phyloP scores from a whole-genome alignment of 257 asterid genomes.

The Catharanthus roseus region DNA sequence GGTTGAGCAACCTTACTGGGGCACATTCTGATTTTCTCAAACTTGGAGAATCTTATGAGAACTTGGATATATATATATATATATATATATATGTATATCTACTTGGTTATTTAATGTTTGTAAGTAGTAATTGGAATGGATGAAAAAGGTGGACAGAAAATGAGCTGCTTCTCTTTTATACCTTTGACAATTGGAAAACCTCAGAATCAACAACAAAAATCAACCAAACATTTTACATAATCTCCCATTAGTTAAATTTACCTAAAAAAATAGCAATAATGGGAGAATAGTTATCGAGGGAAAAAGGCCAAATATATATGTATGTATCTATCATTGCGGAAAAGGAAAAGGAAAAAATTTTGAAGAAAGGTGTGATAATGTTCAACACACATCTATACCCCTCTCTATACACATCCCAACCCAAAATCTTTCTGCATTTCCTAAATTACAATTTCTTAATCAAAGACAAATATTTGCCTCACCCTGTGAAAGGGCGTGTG shows the following conservation, averaged over 20 bases:
- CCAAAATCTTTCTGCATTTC: slow-evolving; percentile 25
- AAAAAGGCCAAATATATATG: not conserved
- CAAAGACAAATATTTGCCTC: slow-evolving; percentile 19
- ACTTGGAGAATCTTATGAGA: too few species aligned
- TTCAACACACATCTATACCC: slow-evolving; percentile 24
- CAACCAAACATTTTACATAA: slow-evolving; percentile 4
- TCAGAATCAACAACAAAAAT: slow-evolving; percentile 13
- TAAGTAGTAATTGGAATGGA: too few species aligned
- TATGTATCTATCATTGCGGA: not conserved
- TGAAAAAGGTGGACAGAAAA: too few species aligned
- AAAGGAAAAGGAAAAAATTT: not conserved
- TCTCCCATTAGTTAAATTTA: slow-evolving; percentile 3
- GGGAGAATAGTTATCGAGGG: not conserved
- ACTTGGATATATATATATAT: too few species aligned
- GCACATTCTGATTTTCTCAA: too few species aligned
- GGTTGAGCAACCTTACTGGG: too few species aligned
- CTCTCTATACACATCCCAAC: slow-evolving; percentile 32
- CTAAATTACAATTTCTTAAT: slow-evolving; percentile 24
- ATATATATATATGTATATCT: too few species aligned
- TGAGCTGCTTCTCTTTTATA: slow-evolving; percentile 8
- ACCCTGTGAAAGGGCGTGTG: slow-evolving; percentile 11
- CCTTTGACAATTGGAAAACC: not conserved
- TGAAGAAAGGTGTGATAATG: not conserved
- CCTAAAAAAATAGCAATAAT: slow-evolving; percentile 13
- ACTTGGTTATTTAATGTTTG: too few species aligned